Base-by-base conservation (phyloP, 2,329 filamentous ascomycete genomes). In the Calonectria pseudoreteaudii region DNA sequence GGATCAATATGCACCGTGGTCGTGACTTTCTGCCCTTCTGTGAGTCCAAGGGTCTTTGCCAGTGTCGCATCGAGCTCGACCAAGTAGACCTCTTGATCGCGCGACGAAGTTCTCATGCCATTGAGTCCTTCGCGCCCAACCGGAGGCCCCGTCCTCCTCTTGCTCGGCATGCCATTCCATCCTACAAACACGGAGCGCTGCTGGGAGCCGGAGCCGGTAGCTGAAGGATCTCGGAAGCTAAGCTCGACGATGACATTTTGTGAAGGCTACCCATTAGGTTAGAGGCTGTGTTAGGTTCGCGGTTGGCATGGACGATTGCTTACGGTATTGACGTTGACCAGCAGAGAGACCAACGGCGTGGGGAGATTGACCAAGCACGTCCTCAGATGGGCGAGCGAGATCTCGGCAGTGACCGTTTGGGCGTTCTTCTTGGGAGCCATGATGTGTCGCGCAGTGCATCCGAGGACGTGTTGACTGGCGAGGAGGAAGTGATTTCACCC, bases 111-210 rank as follows among this genome's bases (percentile, higher is more conserved):
- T 75, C 92, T 88, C 41, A 86, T 86, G 28, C 90, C 88, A 77
- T 87, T 91, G 78, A 95, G 90, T 0, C 94, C 94, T 81, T 97
- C 94, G 78, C 93, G 92, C 71, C 91, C 90, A 34, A 97, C 91
- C 34, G 96, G 89, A 0, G 94, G 91, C 16, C 93, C 91, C 78
- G 94, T 87, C 83, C 92, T 94, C 81, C 94, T 92, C 89, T 96
- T 97, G 88, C 96, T 98, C 77, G 95, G 94, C 95, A 99, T 97
- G 79, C 97, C 97, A 14, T 97, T 98, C 97, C 97, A 99, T 83
- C 97, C 97, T 73, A 98, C 89, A 83, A 94, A 99, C 80, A 97
- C 89, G 62, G 94, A 97, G 81, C 90, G 91, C 79, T 92, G 91
- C 68, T 87, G 85, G 9, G 87, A 82, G 66, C 88, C 83, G 49